Base-by-base conservation (phyloP, 352 stramenopile genomes). In the Phytophthora colocasiae region DNA sequence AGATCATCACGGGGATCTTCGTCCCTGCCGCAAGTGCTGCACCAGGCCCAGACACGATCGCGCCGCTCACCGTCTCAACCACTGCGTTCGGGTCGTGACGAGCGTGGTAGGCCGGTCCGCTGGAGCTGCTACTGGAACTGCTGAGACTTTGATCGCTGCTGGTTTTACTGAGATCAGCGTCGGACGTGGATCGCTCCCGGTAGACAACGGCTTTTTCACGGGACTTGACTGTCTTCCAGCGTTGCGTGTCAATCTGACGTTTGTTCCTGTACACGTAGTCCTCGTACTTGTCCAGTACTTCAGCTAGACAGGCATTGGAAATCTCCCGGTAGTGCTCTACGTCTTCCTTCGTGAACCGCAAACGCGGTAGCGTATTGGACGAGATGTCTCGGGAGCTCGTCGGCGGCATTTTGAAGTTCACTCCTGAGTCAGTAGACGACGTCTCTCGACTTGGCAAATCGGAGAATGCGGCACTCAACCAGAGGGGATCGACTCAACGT, bases 211-310 rank as follows among this genome's bases (percentile, higher is more conserved):
- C 58, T 32, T 69, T 71, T 11, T 79, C 74, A 12, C 64, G 62
- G 26, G 69, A 57, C 49, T 75, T 78, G 50, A 84, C 34, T 12
- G 47, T 41, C 48, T 78, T 81, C 78, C 78, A 87, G n/a, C 68
- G 75, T 11, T 63, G 62, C 14, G 39, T 52, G 60, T 83, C 71
- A 15, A 87, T 60, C 22, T 65, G 58, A 1, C 64, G 68, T 1
- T 48, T 41, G 39, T 62, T 43, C 8, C 6, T 47, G 64, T 67
- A 73, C 6, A 76, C 19, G 17, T 73, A 84, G 6, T 73, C 64
- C 27, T 87, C 78, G 54, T 84, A 87, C 40, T 73, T 53, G n/a
- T 39, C 31, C 31, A 83, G 22, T 17, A 71, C 63, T 52, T 85
- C 77, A 24, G 24, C 11, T 3, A 78, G 51, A 36, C 72, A 71